Evolutionary conservation across 495 filamentous ascomycete genomes (phyloP).

Genomic region (Opeltia flavorubescens): DNA sequence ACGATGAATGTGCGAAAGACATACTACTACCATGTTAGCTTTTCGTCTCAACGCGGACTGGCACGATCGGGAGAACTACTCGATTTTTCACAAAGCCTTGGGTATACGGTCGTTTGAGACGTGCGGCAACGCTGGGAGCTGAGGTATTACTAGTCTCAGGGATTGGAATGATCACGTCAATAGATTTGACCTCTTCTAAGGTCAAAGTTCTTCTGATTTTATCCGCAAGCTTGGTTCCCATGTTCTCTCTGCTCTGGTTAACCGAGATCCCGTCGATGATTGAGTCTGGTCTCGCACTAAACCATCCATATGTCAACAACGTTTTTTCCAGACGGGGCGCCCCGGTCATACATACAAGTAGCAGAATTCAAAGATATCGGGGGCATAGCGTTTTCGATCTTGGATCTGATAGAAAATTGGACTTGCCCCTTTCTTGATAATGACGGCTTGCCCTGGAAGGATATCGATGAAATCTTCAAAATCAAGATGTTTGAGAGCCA

Average conservation of each 20-base stretch:
- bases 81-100: constrained; percentile 90
- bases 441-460: constrained; percentile 81
- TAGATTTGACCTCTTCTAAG: constrained; percentile 60
- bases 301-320: constrained; percentile 26
- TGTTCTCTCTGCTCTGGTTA: constrained; percentile 75
- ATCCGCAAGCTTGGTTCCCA: constrained; percentile 78
- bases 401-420: constrained; percentile 56
- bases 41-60: too few species aligned
- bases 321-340: not conserved
- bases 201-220: constrained; percentile 62
- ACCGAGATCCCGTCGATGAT: constrained; percentile 90
- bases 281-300: constrained; percentile 65
- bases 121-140: constrained; percentile 63
- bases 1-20: constrained; percentile 91
- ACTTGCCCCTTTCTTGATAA: constrained; percentile 70
- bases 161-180: constrained; percentile 85
- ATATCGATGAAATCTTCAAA: constrained; percentile 73
- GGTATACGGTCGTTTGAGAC: constrained; percentile 64
- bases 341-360: constrained; percentile 27
- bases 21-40: too few species aligned
- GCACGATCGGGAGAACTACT: too few species aligned
- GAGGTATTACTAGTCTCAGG: constrained; percentile 79
- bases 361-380: constrained; percentile 89
- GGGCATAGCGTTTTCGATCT: constrained; percentile 57
- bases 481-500: constrained; percentile 77